A percentile compares a stretch with the other conserved stretches of the same genome.
These are phyloP conservation scores for Aspergillus sojae DNA, from an alignment of 2,329 filamentous ascomycete species.

Conservation along the genomic window DNA sequence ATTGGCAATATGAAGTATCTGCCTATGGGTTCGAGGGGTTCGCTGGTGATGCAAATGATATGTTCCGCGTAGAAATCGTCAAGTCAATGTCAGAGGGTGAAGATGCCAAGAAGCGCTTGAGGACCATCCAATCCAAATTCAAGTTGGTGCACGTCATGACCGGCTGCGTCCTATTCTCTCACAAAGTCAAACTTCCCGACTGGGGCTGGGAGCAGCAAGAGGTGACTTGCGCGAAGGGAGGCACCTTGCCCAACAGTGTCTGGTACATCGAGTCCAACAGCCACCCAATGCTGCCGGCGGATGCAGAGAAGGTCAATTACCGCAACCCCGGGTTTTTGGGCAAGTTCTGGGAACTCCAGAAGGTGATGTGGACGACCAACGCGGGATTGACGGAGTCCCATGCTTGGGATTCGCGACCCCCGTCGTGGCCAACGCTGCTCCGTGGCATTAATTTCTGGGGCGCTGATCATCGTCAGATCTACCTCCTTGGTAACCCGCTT, in stretches of 20 bases:
- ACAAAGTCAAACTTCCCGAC: constrained; percentile 97
- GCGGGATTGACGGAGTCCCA: constrained; percentile 95
- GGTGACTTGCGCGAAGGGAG: constrained; percentile 92
- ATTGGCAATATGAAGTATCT: constrained; percentile 95
- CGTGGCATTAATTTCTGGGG: constrained; percentile 99
- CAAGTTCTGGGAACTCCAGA: constrained; percentile 96
- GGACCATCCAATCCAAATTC: constrained; percentile 97
- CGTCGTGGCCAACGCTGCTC: constrained; percentile 86
- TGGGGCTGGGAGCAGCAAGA: constrained; percentile 99
- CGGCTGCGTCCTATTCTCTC: constrained; percentile 92
- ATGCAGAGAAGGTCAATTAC: constrained; percentile 95
- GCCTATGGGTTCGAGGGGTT: constrained; percentile 98
- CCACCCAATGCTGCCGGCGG: constrained; percentile 73
- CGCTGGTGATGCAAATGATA: constrained; percentile 92
- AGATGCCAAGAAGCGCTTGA: constrained; percentile 78
- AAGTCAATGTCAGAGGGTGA: constrained; percentile 81
- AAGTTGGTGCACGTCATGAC: constrained; percentile 95
- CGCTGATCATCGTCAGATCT: constrained; percentile 89
- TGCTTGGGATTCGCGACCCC: constrained; percentile 94
- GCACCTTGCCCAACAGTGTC: constrained; percentile 90
- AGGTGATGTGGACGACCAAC: constrained; percentile 99
- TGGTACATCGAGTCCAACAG: constrained; percentile 95
- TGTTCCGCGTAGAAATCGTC: constrained; percentile 92
- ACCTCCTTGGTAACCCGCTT: constrained; percentile 90
- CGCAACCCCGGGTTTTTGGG: constrained; percentile 90